phyloP scores from a whole-genome alignment of 1,284 basidiomycete genomes.

The Puccinia coronata region DNA sequence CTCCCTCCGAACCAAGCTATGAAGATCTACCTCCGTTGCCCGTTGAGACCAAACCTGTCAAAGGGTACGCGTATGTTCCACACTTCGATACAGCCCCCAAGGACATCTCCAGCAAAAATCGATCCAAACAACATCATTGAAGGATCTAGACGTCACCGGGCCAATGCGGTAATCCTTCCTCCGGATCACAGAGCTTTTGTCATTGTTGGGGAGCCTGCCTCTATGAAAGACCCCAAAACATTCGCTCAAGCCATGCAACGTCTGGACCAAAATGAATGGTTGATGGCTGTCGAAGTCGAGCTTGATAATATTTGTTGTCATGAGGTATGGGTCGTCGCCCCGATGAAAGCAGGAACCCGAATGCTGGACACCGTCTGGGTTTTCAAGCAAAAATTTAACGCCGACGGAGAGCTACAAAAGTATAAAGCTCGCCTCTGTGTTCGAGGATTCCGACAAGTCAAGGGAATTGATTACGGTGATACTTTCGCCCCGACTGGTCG shows the following conservation, averaged over 20 bases:
- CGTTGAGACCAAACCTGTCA: not conserved
- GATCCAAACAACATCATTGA: not conserved
- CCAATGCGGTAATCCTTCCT: not conserved
- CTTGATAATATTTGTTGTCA: constrained; percentile 2
- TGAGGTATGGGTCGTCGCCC: not conserved
- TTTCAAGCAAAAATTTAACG: constrained; percentile 9
- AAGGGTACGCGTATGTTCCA: not conserved
- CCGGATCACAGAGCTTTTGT: no score
- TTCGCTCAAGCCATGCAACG: not conserved
- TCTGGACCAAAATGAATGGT: not conserved
- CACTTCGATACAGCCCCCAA: not conserved
- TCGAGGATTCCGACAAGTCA: not conserved
- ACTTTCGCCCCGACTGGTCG: not conserved
- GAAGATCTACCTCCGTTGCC: no score
- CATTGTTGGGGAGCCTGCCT: not conserved
- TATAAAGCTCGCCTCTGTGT: constrained; percentile 6
- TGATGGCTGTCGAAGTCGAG: not conserved
- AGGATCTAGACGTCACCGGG: not conserved
- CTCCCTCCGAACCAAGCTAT: no score
- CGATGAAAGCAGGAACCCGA: not conserved
- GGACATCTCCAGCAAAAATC: not conserved
- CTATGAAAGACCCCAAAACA: not conserved
- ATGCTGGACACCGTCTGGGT: constrained; percentile 11
- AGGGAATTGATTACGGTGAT: not conserved
- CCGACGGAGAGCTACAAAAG: not conserved